phyloP scores from a whole-genome alignment of 768 basidiomycete species.

The Mycena venus region DNA sequence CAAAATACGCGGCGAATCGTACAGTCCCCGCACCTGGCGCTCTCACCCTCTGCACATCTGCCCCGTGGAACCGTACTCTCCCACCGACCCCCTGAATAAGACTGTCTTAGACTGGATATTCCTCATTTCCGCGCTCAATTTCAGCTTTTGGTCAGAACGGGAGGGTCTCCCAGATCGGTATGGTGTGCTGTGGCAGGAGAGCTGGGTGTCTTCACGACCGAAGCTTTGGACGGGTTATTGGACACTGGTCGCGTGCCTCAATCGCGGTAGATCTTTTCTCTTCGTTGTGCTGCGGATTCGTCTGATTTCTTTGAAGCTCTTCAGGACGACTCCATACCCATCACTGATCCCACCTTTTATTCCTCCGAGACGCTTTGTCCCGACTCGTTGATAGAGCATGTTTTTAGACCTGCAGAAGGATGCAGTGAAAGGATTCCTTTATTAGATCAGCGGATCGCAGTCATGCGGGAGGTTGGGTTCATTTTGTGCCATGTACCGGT shows the following conservation, averaged over 20 bases:
- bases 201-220: constrained; percentile 68
- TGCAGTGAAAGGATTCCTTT: constrained; percentile 79
- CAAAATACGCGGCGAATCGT: constrained; percentile 71
- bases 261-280: constrained; percentile 68
- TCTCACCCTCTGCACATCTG: constrained; percentile 81
- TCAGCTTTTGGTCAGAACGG: constrained; percentile 89
- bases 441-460: constrained; percentile 74
- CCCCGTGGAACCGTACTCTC: constrained; percentile 74
- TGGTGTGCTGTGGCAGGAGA: constrained; percentile 82
- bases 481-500: constrained; percentile 76
- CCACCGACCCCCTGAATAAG: constrained; percentile 66
- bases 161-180: constrained; percentile 73
- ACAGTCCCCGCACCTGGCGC: constrained; percentile 87
- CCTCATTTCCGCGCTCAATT: constrained; percentile 87
- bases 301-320: constrained; percentile 64
- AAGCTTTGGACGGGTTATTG: constrained; percentile 86
- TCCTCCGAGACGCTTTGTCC: constrained; percentile 78
- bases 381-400: constrained; percentile 73
- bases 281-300: constrained; percentile 6
- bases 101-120: constrained; percentile 88
- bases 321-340: constrained; percentile 78
- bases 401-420: constrained; percentile 74
- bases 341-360: constrained; percentile 86
- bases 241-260: constrained; percentile 87
- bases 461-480: constrained; percentile 84